phyloP scores from a whole-genome alignment of 495 filamentous ascomycete species.

The Penicillium macrosclerotiorum region DNA sequence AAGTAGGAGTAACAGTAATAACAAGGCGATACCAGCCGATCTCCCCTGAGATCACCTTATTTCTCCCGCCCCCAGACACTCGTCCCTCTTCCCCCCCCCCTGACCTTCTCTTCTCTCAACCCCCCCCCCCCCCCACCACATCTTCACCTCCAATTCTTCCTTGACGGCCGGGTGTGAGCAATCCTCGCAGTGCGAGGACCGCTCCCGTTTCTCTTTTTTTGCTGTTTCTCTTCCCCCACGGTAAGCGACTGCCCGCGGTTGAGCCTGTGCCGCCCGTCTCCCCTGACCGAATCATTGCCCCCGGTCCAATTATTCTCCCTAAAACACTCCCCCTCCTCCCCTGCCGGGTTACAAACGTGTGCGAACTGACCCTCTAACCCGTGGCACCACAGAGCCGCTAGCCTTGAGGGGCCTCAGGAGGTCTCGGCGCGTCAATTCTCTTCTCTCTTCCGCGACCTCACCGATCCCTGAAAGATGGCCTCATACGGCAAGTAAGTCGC shows the following conservation, averaged over 20 bases:
- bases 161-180: slow-evolving; percentile 11
- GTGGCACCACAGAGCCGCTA: slow-evolving; percentile 3
- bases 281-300: not conserved
- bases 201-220: slow-evolving; percentile 9
- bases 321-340: not conserved
- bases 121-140: slow-evolving; percentile 8
- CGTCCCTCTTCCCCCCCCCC: slow-evolving; percentile 4
- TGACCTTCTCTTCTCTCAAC: slow-evolving; percentile 12
- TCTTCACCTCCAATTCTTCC: not conserved
- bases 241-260: slow-evolving; percentile 6
- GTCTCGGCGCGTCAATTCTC: slow-evolving; percentile 24
- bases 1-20: not conserved
- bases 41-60: slow-evolving; percentile 4
- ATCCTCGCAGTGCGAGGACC: slow-evolving; percentile 31
- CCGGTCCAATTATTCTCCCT: too few relatives aligned
- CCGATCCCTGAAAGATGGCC: slow-evolving; percentile 20
- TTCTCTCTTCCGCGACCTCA: slow-evolving; percentile 13
- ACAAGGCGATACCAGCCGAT: too few relatives aligned
- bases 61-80: slow-evolving; percentile 6
- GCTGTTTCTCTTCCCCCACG: not conserved
- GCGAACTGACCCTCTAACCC: slow-evolving; percentile 1
- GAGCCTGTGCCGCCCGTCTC: not conserved
- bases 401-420: slow-evolving; percentile 25
- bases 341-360: not conserved
- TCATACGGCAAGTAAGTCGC: slow-evolving; percentile 44